These are phyloP conservation scores for Rhodomyrtus tomentosa DNA, from an alignment of 345 rosid genomes.

Conservation along the genomic window DNA sequence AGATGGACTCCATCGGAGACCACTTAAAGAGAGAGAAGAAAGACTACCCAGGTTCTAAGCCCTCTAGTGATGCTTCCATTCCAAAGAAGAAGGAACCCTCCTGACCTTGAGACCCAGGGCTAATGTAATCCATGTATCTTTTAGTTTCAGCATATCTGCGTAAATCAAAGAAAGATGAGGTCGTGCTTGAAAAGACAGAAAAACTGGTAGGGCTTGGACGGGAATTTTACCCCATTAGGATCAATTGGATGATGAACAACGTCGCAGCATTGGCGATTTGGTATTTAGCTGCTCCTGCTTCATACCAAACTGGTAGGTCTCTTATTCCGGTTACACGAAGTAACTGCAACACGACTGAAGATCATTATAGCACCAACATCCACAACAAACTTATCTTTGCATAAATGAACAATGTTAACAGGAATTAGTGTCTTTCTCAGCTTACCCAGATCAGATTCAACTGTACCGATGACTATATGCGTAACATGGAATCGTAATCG, in stretches of 20 bases:
- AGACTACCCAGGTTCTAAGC: constrained; percentile 83
- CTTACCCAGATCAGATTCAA: not conserved
- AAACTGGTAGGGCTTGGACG: not conserved
- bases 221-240: constrained; percentile 70
- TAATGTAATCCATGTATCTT: constrained; percentile 74
- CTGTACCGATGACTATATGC: not conserved
- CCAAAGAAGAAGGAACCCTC: constrained; percentile 89
- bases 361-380: not conserved
- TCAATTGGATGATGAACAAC: constrained; percentile 52
- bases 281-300: constrained; percentile 81
- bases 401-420: not conserved
- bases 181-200: not conserved
- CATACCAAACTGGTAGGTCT: constrained; percentile 82
- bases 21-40: not conserved
- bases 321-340: constrained; percentile 64
- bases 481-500: not conserved
- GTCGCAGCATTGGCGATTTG: constrained; percentile 66
- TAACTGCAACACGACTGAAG: constrained; percentile 26
- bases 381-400: not conserved
- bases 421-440: not conserved
- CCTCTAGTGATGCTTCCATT: constrained; percentile 67
- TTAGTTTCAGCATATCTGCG: constrained; percentile 71
- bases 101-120: constrained; percentile 80
- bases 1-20: not conserved
- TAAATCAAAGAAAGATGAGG: not conserved